These are phyloP conservation scores for Panaeolus cyanescens DNA, from an alignment of 768 basidiomycete species.

Conservation along the genomic window DNA sequence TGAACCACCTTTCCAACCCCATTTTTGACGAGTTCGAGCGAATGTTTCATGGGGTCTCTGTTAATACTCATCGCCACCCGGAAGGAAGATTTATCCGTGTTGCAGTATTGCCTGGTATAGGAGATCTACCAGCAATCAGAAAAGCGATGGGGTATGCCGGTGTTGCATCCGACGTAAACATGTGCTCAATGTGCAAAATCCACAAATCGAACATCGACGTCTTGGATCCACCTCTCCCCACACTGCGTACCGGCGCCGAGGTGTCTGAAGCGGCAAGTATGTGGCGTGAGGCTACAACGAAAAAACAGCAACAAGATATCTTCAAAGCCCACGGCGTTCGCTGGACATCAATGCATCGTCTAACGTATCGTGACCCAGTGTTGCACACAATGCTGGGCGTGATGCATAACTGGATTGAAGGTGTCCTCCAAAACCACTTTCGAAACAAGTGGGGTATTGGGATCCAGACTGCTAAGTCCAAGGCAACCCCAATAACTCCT, in stretches of 20 bases:
- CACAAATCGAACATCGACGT: conserved; percentile 4
- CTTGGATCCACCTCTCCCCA: conserved; percentile 6
- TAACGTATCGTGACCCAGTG: conserved; percentile 22
- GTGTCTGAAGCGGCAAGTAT: conserved; percentile 10
- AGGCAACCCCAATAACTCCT: too few species aligned
- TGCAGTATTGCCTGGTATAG: conserved; percentile 15
- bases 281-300: conserved; percentile 19
- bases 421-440: conserved; percentile 18
- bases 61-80: conserved; percentile 16
- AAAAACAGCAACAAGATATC: conserved; percentile 12
- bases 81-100: conserved; percentile 10
- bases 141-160: conserved; percentile 20
- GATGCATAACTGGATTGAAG: conserved; percentile 28
- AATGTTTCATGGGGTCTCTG: conserved; percentile 10
- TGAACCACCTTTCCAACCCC: conserved; percentile 17
- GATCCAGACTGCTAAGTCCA: too few species aligned
- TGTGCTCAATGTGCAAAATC: conserved; percentile 21
- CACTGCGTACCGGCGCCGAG: conserved; percentile 13
- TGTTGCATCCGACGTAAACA: conserved; percentile 12
- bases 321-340: conserved; percentile 18
- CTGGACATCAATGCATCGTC: conserved; percentile 19
- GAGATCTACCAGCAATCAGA: conserved; percentile 18
- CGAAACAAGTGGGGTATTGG: conserved; percentile 12
- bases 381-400: conserved; percentile 20
- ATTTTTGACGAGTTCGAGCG: conserved; percentile 11